Evolutionary conservation across 140 eudicot species (phyloP), one percentile per base, ranked within the genome.

Genomic region (Stevia rebaudiana): DNA sequence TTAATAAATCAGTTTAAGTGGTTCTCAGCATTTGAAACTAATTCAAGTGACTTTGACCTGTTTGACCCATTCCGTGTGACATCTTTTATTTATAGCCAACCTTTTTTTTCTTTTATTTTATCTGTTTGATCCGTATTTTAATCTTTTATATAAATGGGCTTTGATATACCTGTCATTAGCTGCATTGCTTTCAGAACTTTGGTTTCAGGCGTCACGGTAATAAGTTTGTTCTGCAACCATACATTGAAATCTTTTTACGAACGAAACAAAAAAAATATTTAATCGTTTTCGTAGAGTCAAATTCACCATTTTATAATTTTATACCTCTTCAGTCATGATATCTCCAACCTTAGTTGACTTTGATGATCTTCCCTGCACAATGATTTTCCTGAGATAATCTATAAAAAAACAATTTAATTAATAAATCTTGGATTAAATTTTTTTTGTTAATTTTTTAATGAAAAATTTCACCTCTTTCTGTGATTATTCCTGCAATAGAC

Each of bases 281-380:
- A 0, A 33, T 16, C 3, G 31, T 39, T 17, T 49, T 2, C 33
- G 18, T 44, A 2, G 48, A 8, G 55, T 61, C 30, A 30, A 48
- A n/a, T 67, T 41, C 55, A 50, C 43, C 63, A 9, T 63, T 25
- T n/a, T n/a, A n/a, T n/a, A n/a, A n/a, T n/a, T 23, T 4, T 39
- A 28, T 88, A 94, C 99, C 99, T 94, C 99, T 69, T 94, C 99
- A 7, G 99, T 94, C 99, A 94, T 94, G 62, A 94, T 88, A 74
- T 94, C 99, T 72, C 99, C 99, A 43, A 94, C 99, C 81, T 94
- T 94, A 7, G 97, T 88, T 28, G 99, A 88, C 76, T 94, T 94
- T 57, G 99, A 94, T 8, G 99, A 94, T 76, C 97, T 82, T 36
- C 99, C 99, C 70, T 94, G 99, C 15, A 94, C 95, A 25, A 94